phyloP scores from a whole-genome alignment of 345 rosid genomes.

The Linum tenue region DNA sequence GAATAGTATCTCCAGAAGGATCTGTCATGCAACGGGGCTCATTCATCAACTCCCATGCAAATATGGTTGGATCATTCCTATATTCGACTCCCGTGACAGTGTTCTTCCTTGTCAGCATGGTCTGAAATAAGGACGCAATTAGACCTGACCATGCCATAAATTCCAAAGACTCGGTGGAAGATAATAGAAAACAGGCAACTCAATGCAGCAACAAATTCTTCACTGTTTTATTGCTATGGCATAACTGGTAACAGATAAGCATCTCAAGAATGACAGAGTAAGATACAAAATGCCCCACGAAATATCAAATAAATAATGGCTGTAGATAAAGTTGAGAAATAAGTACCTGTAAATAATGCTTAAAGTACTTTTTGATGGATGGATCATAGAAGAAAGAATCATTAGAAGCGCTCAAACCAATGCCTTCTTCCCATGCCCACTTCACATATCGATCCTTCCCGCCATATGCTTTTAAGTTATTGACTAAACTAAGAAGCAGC shows the following conservation, averaged over 20 bases:
- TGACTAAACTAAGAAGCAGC: conserved; percentile 77
- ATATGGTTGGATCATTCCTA: conserved; percentile 79
- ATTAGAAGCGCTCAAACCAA: conserved; percentile 81
- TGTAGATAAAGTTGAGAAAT: neutral
- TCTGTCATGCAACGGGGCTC: conserved; percentile 94
- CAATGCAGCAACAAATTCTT: neutral
- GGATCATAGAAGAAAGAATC: conserved; percentile 98
- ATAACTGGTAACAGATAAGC: no score
- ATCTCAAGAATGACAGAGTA: no score
- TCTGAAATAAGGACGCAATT: conserved; percentile 31
- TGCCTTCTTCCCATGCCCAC: conserved; percentile 98
- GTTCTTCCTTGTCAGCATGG: conserved; percentile 74
- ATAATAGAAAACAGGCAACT: neutral
- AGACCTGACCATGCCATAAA: neutral
- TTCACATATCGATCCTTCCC: conserved; percentile 93
- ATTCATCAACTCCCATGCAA: conserved; percentile 92
- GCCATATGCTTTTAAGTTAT: conserved; percentile 81
- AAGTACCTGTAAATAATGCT: conserved; percentile 57
- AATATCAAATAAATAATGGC: neutral
- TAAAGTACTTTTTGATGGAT: conserved; percentile 76
- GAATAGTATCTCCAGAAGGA: conserved; percentile 86
- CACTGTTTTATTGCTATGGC: neutral
- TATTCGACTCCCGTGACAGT: conserved; percentile 79
- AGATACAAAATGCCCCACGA: no score
- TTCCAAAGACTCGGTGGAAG: neutral